These are phyloP conservation scores for Sporormia fimetaria DNA, from an alignment of 495 filamentous ascomycete genomes.

Conservation along the genomic window DNA sequence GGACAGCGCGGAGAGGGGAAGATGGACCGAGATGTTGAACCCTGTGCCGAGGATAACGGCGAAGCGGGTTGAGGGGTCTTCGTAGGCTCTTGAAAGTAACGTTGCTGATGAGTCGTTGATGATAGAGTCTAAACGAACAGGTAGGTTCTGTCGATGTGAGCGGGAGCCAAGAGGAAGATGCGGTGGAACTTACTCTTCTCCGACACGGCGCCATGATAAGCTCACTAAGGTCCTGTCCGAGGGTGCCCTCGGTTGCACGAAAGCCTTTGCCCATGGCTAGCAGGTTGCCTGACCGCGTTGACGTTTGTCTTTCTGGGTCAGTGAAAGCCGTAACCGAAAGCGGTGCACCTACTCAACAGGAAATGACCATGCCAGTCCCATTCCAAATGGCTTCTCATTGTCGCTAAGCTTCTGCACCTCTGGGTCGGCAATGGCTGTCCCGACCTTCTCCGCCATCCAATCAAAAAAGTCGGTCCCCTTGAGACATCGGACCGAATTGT, in stretches of 20 bases:
- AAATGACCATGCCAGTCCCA: conserved; percentile 61
- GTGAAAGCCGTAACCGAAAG: background rate
- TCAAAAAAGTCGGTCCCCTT: conserved; percentile 51
- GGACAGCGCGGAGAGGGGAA: conserved; percentile 31
- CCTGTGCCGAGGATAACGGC: conserved; percentile 38
- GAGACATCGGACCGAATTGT: conserved; percentile 42
- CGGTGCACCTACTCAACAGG: conserved; percentile 45
- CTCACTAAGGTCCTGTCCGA: conserved; percentile 48
- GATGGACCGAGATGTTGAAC: conserved; percentile 35
- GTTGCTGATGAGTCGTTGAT: conserved; percentile 37
- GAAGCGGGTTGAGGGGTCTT: conserved; percentile 31
- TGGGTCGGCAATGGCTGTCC: conserved; percentile 39
- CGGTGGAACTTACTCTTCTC: conserved; percentile 31
- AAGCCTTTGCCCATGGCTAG: conserved; percentile 61
- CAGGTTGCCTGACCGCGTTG: conserved; percentile 44
- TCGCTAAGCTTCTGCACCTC: conserved; percentile 24
- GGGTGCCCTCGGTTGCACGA: conserved; percentile 43
- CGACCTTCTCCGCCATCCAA: conserved; percentile 53
- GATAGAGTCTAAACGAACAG: conserved; percentile 34
- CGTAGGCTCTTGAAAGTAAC: conserved; percentile 36
- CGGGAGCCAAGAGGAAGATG: background rate
- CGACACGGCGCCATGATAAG: conserved; percentile 48
- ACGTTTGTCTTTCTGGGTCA: conserved; percentile 39
- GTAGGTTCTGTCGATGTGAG: conserved; percentile 26
- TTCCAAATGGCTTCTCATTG: conserved; percentile 35